Conservation (phyloP, 129 eudicot genomes). For the Chrysanthemum makinoi region DNA sequence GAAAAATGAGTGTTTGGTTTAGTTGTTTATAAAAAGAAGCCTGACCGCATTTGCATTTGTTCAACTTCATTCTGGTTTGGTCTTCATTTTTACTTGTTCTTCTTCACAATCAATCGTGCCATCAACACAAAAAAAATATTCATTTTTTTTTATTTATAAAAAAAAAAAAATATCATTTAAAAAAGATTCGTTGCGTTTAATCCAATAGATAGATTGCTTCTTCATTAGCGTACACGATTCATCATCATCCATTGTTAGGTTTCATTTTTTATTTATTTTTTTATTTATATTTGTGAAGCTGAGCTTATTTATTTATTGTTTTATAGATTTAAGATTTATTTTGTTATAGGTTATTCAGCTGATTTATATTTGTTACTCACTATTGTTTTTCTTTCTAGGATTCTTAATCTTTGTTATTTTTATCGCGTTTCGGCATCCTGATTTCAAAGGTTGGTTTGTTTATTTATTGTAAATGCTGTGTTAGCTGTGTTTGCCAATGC, state of each 20-base stretch:
- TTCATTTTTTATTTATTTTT: background rate
- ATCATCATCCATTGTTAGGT: conserved; percentile 3
- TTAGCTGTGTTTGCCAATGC: too few species aligned
- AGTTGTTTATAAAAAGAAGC: background rate
- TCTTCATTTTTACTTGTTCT: conserved; percentile 7
- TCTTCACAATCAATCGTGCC: conserved; percentile 20
- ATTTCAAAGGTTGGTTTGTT: too few species aligned
- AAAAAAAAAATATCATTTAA: background rate
- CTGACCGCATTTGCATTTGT: conserved; percentile 17
- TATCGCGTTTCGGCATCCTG: too few species aligned
- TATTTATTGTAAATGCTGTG: too few species aligned
- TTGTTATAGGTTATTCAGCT: too few species aligned
- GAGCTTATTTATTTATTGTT: too few species aligned
- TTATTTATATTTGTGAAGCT: background rate
- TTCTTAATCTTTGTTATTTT: too few species aligned
- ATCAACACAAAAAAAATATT: conserved; percentile 21
- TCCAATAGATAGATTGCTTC: conserved; percentile 24
- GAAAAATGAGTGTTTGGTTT: too few species aligned
- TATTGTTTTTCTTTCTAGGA: too few species aligned
- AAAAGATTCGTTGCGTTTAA: conserved; percentile 36
- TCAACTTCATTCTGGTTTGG: conserved; percentile 15
- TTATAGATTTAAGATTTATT: too few species aligned
- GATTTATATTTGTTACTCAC: too few species aligned
- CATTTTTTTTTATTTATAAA: background rate
- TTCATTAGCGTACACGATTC: conserved; percentile 32